These are phyloP conservation scores for Echeveria elegans DNA, from an alignment of 164 flowering plant species.

Conservation along the genomic window DNA sequence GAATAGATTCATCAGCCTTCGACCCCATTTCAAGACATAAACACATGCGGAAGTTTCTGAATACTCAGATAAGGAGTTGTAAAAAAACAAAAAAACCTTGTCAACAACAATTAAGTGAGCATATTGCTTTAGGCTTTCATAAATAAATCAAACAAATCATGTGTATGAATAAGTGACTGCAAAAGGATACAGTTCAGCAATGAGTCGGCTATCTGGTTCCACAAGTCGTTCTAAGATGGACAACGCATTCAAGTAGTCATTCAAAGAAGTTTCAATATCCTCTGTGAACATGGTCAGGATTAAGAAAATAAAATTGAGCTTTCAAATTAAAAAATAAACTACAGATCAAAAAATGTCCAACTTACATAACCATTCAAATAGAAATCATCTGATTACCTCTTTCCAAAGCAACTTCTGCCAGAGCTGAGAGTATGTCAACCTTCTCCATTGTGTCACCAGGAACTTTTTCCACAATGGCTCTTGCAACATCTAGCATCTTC, in stretches of 20 bases:
- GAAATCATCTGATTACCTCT: slow-evolving; percentile 48
- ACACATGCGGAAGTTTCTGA: slow-evolving; percentile 83
- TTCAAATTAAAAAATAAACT: not conserved
- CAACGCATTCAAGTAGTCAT: slow-evolving; percentile 79
- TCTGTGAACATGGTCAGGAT: slow-evolving; percentile 36
- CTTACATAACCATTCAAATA: not conserved
- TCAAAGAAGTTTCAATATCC: slow-evolving; percentile 87
- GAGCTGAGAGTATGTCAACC: slow-evolving; percentile 78
- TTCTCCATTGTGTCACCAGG: slow-evolving; percentile 69
- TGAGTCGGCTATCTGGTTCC: slow-evolving; percentile 77
- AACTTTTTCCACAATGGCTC: slow-evolving; percentile 81
- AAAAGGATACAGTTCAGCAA: slow-evolving; percentile 95
- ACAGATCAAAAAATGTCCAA: not conserved
- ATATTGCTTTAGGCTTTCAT: not conserved
- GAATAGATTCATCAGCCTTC: slow-evolving; percentile 67
- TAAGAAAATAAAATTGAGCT: not conserved
- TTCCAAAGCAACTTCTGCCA: slow-evolving; percentile 91
- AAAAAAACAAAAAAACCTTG: slow-evolving; percentile 1
- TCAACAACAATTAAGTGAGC: not conserved
- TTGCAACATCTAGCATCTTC: slow-evolving; percentile 93
- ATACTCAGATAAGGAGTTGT: slow-evolving; percentile 30
- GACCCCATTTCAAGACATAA: slow-evolving; percentile 76
- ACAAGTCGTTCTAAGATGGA: slow-evolving; percentile 66
- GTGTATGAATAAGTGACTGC: not conserved
- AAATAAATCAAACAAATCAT: not conserved